Percentiles rank a stretch among this genome's conserved stretches.
Conservation (phyloP, 345 rosid genomes). For the Pistacia vera region DNA sequence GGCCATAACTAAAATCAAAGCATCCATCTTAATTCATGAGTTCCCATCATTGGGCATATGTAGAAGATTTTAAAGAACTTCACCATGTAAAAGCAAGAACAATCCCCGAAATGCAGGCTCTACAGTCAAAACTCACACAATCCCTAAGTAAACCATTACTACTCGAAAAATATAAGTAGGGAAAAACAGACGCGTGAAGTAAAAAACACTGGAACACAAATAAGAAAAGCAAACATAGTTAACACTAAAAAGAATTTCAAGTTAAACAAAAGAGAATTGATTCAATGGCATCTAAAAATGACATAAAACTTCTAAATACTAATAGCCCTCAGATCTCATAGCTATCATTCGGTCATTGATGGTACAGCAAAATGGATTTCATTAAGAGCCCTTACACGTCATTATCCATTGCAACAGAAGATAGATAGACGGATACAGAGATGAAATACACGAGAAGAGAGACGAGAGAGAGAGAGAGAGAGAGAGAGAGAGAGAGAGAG, state of each 20-base stretch:
- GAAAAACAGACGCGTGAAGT: neutral
- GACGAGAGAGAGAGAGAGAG: slow-evolving; percentile 15
- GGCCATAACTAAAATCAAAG: slow-evolving; percentile 11
- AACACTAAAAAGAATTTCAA: neutral
- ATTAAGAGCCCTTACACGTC: slow-evolving; percentile 9
- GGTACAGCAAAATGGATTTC: slow-evolving; percentile 9
- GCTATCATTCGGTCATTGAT: slow-evolving; percentile 22
- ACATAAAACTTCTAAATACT: neutral
- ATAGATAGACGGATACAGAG: neutral
- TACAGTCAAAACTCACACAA: neutral
- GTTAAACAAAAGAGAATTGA: neutral
- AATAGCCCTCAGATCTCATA: slow-evolving; percentile 35
- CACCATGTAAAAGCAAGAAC: neutral
- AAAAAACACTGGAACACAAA: neutral
- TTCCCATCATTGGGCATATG: slow-evolving; percentile 5
- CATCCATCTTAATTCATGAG: neutral
- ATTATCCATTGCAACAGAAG: neutral
- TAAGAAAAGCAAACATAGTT: neutral
- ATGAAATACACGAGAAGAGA: slow-evolving; percentile 9
- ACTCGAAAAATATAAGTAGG: neutral
- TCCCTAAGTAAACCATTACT: neutral
- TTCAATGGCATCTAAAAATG: neutral
- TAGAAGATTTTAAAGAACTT: neutral
- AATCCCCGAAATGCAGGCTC: neutral
- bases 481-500: slow-evolving; percentile 12